Evolutionary conservation across 169 alveolate species (phyloP), one percentile per base, ranked within the genome.

Genomic region (Plasmodium vivax): DNA sequence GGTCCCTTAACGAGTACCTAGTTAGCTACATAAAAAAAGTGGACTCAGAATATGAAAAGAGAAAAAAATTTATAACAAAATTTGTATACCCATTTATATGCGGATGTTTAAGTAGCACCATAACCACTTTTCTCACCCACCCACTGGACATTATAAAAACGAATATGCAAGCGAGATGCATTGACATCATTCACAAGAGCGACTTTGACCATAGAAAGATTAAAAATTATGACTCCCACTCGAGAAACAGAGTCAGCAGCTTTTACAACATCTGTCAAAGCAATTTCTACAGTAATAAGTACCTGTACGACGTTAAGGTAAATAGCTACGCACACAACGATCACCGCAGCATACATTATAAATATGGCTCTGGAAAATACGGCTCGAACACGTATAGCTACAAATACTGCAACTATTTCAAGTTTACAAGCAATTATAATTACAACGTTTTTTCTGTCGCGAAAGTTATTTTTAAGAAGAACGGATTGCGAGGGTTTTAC

Each of bases 131-230:
- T 38, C 47, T 95, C 34, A 95, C 93, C 30, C 97, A 95, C 34
- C 97, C 96, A n/a, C 23, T 95, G 51, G 96, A 92, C 23, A 79
- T 84, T 12, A 80, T 92, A 10, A 92, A 95, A 81, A 95, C 97
- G 5, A 95, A 95, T 45, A 85, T 92, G 83, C 96, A 95, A 92
- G 94, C 94, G n/a, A 90, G 94, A 90, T 90, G 94, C 14, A 90
- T 90, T 47, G 94, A 90, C 73, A 81, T 90, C n/a, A 90, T 90
- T 23, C 94, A 90, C 58, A 90, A 90, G 83, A 90, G 90, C 73
- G 94, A 90, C 34, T 90, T 90, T 90, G 94, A 90, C 80, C 38
- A 90, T 62, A 90, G 56, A 79, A 90, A 90, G 82, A 90, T 90
- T 32, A 90, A 90, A 41, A 90, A 90, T 62, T 90, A 90, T 45